A percentile compares a stretch with the other conserved stretches of the same genome.
Evolutionary conservation across 2,329 filamentous ascomycete genomes (phyloP).

Genomic region (Sclerotiophoma versabilis): DNA sequence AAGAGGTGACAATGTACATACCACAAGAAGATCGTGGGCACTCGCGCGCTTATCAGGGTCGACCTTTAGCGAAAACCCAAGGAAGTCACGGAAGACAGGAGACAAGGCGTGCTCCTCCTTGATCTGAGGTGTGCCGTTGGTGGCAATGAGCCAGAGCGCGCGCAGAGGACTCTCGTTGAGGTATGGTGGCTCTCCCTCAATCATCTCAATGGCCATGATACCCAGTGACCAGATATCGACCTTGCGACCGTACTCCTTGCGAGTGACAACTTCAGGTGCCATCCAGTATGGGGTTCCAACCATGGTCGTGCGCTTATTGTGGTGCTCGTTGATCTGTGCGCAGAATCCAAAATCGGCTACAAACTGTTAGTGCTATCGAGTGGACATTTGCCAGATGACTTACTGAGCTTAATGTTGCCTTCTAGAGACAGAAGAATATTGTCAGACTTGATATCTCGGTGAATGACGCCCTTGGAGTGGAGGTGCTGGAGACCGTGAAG

Average conservation of each 20-base stretch:
- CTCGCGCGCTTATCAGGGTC: conserved; percentile 97
- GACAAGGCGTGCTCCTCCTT: conserved; percentile 89
- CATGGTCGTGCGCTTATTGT: conserved; percentile 98
- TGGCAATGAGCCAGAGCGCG: conserved; percentile 94
- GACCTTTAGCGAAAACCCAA: conserved; percentile 92
- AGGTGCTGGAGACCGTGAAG: conserved; percentile 91
- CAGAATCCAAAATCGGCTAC: conserved; percentile 97
- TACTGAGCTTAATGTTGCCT: conserved; percentile 97
- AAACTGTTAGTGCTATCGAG: conserved; percentile 11
- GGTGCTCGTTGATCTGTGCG: conserved; percentile 95
- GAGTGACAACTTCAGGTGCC: conserved; percentile 96
- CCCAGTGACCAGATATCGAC: conserved; percentile 98
- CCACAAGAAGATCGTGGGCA: conserved; percentile 89
- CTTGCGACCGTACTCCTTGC: conserved; percentile 97
- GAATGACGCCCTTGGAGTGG: conserved; percentile 97
- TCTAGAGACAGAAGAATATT: conserved; percentile 94
- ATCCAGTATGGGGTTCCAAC: conserved; percentile 99
- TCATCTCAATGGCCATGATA: conserved; percentile 99
- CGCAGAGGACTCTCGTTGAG: conserved; percentile 92
- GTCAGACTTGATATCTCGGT: conserved; percentile 98
- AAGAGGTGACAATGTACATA: conserved; percentile 59
- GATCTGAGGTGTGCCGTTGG: conserved; percentile 92
- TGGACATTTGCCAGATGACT: conserved; percentile 43
- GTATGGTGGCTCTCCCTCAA: conserved; percentile 97
- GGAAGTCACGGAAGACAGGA: conserved; percentile 85